phyloP scores from a whole-genome alignment of 2,329 filamentous ascomycete species.

The Alternaria gaisen region DNA sequence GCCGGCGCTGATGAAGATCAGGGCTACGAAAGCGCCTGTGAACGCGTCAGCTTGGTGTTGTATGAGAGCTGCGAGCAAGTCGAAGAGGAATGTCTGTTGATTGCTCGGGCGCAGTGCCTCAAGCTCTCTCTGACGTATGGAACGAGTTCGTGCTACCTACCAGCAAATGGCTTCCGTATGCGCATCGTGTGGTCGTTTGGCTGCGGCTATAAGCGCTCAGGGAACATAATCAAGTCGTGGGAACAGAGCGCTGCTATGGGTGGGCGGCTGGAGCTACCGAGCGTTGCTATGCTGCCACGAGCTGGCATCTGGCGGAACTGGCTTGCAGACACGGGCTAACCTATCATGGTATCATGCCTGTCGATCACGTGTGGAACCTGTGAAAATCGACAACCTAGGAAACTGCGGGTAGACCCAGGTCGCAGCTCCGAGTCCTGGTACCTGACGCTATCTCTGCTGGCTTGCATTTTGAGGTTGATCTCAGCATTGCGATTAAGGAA shows the following conservation, averaged over 20 bases:
- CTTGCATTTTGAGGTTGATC: background rate
- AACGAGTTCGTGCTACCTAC: slow-evolving; percentile 10
- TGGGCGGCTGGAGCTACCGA: slow-evolving; percentile 11
- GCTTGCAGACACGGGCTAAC: slow-evolving; percentile 6
- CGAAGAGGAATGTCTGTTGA: background rate
- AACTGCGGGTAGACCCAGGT: slow-evolving; percentile 10
- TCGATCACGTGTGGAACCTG: slow-evolving; percentile 23
- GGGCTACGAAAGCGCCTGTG: slow-evolving; percentile 60
- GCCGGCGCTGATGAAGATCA: slow-evolving; percentile 71
- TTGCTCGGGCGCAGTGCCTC: background rate
- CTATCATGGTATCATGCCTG: background rate
- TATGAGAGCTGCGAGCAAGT: background rate
- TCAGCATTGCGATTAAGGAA: background rate
- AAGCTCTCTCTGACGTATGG: slow-evolving; percentile 8
- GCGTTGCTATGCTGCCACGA: slow-evolving; percentile 14
- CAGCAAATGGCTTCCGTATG: slow-evolving; percentile 22
- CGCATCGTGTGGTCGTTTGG: slow-evolving; percentile 8
- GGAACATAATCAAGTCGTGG: slow-evolving; percentile 3
- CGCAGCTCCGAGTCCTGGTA: slow-evolving; percentile 3
- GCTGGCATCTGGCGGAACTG: slow-evolving; percentile 19
- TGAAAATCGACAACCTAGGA: slow-evolving; percentile 20
- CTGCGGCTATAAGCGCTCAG: slow-evolving; percentile 2
- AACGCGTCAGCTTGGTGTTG: slow-evolving; percentile 1
- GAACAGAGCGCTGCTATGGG: slow-evolving; percentile 4
- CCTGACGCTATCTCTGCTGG: slow-evolving; percentile 1